Conservation (phyloP, 108 stramenopile genomes). For the Fragilaria radians region DNA sequence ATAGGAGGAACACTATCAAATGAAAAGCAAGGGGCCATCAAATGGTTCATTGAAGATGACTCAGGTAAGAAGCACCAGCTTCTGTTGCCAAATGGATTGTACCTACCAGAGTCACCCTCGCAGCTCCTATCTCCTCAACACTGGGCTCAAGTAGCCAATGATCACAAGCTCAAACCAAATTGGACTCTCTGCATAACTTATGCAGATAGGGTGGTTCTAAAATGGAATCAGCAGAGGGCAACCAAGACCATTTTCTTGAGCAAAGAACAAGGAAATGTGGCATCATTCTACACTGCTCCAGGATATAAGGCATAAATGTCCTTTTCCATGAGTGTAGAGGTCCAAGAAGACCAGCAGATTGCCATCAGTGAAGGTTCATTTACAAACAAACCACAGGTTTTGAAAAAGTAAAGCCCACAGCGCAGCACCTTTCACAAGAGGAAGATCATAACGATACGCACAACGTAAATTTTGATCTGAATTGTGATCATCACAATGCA, state of each 20-base stretch:
- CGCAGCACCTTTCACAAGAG: neutral
- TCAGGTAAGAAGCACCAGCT: neutral
- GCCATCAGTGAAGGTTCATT: neutral
- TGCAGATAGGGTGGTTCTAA: neutral
- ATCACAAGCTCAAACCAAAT: neutral
- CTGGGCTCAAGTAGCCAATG: constrained; percentile 1
- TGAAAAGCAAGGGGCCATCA: neutral
- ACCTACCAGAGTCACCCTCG: neutral
- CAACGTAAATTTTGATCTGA: neutral
- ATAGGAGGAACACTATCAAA: neutral
- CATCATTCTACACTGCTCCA: constrained; percentile 6
- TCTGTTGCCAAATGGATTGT: neutral
- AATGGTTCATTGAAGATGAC: constrained; percentile 9
- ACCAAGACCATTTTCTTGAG: neutral
- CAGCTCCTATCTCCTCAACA: constrained; percentile 3
- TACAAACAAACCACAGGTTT: neutral
- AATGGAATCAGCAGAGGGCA: neutral
- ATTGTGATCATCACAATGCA: neutral
- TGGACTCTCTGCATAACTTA: neutral
- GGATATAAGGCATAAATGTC: neutral
- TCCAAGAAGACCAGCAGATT: neutral
- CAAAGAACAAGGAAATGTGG: constrained; percentile 3
- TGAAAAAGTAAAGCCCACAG: neutral
- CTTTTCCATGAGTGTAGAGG: neutral
- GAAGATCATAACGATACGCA: neutral